phyloP scores from a whole-genome alignment of 495 filamentous ascomycete genomes.

The Tuber magnatum region DNA sequence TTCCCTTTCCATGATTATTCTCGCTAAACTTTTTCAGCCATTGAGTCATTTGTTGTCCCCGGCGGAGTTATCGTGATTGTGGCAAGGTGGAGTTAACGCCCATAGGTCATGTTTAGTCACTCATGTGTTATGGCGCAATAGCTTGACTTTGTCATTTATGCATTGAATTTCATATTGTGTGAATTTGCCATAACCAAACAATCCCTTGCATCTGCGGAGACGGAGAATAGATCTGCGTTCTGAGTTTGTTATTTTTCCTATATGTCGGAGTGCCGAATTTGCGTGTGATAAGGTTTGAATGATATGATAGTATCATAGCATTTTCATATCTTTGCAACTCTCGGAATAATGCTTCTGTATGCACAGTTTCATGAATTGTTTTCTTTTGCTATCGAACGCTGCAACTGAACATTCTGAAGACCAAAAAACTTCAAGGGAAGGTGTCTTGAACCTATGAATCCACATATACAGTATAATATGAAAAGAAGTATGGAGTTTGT shows the following conservation, averaged over 20 bases:
- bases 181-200: background rate
- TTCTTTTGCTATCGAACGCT: background rate
- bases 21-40: background rate
- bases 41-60: background rate
- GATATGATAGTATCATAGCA: too few species aligned
- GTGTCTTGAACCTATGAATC: background rate
- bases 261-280: background rate
- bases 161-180: background rate
- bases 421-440: background rate
- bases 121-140: background rate
- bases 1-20: background rate
- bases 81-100: background rate
- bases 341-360: background rate
- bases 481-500: background rate
- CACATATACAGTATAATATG: too few species aligned
- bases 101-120: background rate
- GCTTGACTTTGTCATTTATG: background rate
- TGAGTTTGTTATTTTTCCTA: background rate
- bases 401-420: background rate
- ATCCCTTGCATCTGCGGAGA: background rate
- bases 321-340: background rate
- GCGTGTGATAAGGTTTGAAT: background rate
- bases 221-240: background rate
- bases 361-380: background rate
- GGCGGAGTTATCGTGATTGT: background rate